Evolutionary conservation across 345 rosid genomes (phyloP), one percentile per base, ranked within the genome.

Genomic region (Brassica carinata): DNA sequence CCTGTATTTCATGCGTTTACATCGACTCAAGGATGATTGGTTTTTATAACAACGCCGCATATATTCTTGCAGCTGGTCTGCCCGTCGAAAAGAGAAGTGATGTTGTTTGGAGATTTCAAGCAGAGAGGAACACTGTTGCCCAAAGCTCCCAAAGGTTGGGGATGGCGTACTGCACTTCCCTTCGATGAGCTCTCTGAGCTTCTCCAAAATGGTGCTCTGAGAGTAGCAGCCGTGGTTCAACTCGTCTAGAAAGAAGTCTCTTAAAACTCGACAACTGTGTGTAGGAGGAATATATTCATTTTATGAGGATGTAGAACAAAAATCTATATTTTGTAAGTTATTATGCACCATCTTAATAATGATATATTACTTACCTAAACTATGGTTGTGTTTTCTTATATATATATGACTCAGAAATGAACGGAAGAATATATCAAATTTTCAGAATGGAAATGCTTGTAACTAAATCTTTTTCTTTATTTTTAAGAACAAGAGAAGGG

Each of bases 101-200:
- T 88, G 94, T 87, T 93, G 81, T 95, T 93, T 67, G 94, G 98
- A 27, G 89, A 88, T 88, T 88, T 89, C 86, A 93, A 95, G 78
- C 96, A 95, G 68, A 83, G 89, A 40, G 97, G 98, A 14, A 93
- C 94, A 13, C 96, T 95, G 71, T 77, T 95, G 74, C 98, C 99
- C 1, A 95, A 93, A 83, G 98, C 99, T 79, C 99, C 99, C 5
- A 93, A 95, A 82, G 99, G 99, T 15, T 93, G 99, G 98, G 97
- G 99, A 69, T 95, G 99, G 99, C 90, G 97, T 23, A 87, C 94
- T 0, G 98, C 99, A 67, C 64, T 95, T 71, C 83, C 90, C 67
- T 91, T 95, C 26, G 96, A 95, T 13, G 99, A 95, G 86, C 96
- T 95, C 19, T 85, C 94, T 1, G 99, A 95, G 74, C 92, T 90